Percentiles rank a stretch among this genome's conserved stretches.
These are phyloP conservation scores for Isabelozyma heimii DNA, from an alignment of 805 yeast genomes.

Conservation along the genomic window DNA sequence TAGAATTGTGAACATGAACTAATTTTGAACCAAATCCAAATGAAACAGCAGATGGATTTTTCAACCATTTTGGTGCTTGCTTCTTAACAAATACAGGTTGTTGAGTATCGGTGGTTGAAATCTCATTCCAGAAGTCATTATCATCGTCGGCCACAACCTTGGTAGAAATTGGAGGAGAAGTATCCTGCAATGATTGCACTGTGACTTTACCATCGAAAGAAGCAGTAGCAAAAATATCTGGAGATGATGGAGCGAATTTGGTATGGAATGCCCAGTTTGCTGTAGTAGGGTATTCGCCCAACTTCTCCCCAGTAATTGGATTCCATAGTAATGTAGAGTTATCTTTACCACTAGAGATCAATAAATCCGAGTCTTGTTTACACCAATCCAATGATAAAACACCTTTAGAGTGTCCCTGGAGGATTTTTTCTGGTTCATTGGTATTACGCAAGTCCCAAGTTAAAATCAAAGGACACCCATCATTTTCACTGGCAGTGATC, in stretches of 20 bases:
- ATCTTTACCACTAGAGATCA: constrained; percentile 91
- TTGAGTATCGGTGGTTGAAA: constrained; percentile 64
- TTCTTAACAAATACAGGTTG: constrained; percentile 68
- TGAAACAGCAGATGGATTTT: constrained; percentile 65
- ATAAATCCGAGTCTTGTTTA: constrained; percentile 67
- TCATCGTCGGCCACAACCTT: constrained; percentile 49
- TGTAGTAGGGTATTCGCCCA: constrained; percentile 87
- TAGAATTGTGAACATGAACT: constrained; percentile 50
- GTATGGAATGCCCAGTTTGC: constrained; percentile 94
- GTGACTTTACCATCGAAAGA: constrained; percentile 81
- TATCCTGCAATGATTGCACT: constrained; percentile 86
- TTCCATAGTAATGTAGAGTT: constrained; percentile 89
- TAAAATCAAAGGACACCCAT: constrained; percentile 72
- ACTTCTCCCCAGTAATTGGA: constrained; percentile 65
- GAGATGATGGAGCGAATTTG: constrained; percentile 80
- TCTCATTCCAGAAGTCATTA: constrained; percentile 82
- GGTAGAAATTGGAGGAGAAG: constrained; percentile 54
- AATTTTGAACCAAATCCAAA: constrained; percentile 96
- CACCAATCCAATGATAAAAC: constrained; percentile 94
- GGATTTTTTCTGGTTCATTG: constrained; percentile 76
- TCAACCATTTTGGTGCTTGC: constrained; percentile 91
- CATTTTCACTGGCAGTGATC: constrained; percentile 84
- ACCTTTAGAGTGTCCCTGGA: constrained; percentile 84
- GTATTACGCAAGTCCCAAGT: constrained; percentile 96
- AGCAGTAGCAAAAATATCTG: constrained; percentile 86